These are phyloP conservation scores for Clonostachys byssicola DNA, from an alignment of 2,329 filamentous ascomycete species.

Conservation along the genomic window DNA sequence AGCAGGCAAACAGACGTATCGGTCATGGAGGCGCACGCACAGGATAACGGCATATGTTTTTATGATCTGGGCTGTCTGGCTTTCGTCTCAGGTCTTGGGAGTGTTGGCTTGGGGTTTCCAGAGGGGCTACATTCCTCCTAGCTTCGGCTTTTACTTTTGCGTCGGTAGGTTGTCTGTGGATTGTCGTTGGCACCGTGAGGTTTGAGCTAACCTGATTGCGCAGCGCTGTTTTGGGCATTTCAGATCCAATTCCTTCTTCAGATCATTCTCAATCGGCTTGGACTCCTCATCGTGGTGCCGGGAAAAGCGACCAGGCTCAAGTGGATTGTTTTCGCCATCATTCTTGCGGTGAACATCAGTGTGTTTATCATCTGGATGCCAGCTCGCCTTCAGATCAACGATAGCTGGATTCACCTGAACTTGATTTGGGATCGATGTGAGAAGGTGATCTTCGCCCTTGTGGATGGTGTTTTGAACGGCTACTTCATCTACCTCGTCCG, in stretches of 20 bases:
- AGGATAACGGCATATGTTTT: conserved; percentile 27
- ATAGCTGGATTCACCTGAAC: conserved; percentile 38
- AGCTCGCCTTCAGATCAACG: conserved; percentile 35
- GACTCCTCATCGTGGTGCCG: too few relatives aligned
- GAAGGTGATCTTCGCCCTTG: conserved; percentile 43
- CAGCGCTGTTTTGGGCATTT: too few relatives aligned
- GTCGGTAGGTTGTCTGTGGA: not conserved
- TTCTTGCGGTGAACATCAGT: conserved; percentile 43
- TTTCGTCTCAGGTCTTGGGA: conserved; percentile 23
- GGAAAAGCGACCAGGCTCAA: too few relatives aligned
- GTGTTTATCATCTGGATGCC: conserved; percentile 53
- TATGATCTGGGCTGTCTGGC: conserved; percentile 32
- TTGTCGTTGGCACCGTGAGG: not conserved
- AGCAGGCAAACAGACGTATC: conserved; percentile 24
- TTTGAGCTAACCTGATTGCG: too few relatives aligned
- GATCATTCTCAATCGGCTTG: too few relatives aligned
- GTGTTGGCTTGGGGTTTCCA: conserved; percentile 29
- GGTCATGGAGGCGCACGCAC: conserved; percentile 20
- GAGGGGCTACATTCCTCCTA: conserved; percentile 15
- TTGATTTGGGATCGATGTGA: conserved; percentile 47
- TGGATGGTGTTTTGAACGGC: conserved; percentile 41
- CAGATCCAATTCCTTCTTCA: too few relatives aligned
- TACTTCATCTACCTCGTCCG: conserved; percentile 45
- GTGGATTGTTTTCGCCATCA: conserved; percentile 28
- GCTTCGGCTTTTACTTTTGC: too few relatives aligned